These are phyloP conservation scores for Trichoderma koningii DNA, from an alignment of 2,329 filamentous ascomycete genomes.

Conservation along the genomic window DNA sequence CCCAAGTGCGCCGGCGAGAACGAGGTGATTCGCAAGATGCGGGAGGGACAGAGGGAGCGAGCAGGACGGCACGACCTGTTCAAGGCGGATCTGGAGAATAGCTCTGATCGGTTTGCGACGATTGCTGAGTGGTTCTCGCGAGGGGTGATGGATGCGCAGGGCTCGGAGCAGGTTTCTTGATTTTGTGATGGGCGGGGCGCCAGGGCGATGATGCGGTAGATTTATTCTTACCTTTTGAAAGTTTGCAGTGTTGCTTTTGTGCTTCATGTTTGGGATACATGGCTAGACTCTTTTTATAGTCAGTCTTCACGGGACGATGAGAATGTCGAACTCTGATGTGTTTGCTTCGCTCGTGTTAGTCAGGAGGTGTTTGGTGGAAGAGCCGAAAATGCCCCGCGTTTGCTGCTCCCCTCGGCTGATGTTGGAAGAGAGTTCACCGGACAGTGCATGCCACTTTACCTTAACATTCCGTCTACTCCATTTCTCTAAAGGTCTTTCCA, in stretches of 20 bases:
- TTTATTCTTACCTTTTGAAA: neutral
- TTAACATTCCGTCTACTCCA: neutral
- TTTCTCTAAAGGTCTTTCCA: neutral
- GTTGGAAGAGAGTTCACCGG: neutral
- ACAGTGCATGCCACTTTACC: neutral
- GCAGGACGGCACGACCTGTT: conserved; percentile 89
- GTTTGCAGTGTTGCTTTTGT: neutral
- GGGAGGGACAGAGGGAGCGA: conserved; percentile 81
- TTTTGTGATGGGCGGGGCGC: neutral
- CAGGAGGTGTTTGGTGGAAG: neutral
- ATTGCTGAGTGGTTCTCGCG: conserved; percentile 93
- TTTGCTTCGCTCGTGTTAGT: neutral
- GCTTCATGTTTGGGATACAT: conserved; percentile 12
- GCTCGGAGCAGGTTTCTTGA: conserved; percentile 35
- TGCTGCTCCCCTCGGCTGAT: conserved; percentile 13
- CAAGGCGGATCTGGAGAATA: conserved; percentile 72
- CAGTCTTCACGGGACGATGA: neutral
- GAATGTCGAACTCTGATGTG: neutral
- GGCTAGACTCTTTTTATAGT: conserved; percentile 9
- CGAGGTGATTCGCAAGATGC: conserved; percentile 83
- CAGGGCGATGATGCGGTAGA: conserved; percentile 5
- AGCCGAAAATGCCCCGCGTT: conserved; percentile 23
- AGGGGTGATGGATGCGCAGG: conserved; percentile 73
- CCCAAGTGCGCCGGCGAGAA: conserved; percentile 83
- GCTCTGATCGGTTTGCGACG: conserved; percentile 83